Evolutionary conservation across 768 basidiomycete species (phyloP).

Genomic region (Rhizopogon sp.): DNA sequence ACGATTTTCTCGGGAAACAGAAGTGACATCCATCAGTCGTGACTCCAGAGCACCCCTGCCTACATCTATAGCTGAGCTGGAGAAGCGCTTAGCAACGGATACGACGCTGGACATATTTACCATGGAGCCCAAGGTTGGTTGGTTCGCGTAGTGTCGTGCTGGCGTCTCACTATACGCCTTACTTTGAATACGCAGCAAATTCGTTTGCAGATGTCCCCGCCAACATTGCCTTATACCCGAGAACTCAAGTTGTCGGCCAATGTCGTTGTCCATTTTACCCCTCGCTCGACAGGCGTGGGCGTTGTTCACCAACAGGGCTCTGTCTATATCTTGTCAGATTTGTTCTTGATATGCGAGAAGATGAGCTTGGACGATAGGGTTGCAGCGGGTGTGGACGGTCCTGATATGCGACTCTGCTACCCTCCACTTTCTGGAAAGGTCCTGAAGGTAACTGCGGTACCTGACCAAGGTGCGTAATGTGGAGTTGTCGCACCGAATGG

Average conservation of each 20-base stretch:
- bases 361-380: conserved; percentile 65
- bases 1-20: conserved; percentile 56
- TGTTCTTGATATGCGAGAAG: conserved; percentile 87
- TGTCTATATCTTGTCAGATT: conserved; percentile 85
- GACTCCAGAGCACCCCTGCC: conserved; percentile 46
- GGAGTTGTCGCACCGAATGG: neutral
- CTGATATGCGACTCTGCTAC: conserved; percentile 91
- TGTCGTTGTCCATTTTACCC: conserved; percentile 71
- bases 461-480: conserved; percentile 49
- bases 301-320: conserved; percentile 75
- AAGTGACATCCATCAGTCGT: conserved; percentile 47
- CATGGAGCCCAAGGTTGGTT: conserved; percentile 81
- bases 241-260: conserved; percentile 69
- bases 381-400: conserved; percentile 44
- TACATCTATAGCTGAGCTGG: conserved; percentile 71
- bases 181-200: conserved; percentile 53
- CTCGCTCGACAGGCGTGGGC: conserved; percentile 68
- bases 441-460: conserved; percentile 60
- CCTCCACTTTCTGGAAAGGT: conserved; percentile 96
- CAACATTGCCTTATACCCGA: conserved; percentile 71
- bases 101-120: conserved; percentile 90
- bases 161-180: conserved; percentile 1
- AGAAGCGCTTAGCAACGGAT: conserved; percentile 71
- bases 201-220: conserved; percentile 84
- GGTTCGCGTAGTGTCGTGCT: neutral